These are phyloP conservation scores for Cytospora piceicola DNA, from an alignment of 2,329 filamentous ascomycete species.

Conservation along the genomic window DNA sequence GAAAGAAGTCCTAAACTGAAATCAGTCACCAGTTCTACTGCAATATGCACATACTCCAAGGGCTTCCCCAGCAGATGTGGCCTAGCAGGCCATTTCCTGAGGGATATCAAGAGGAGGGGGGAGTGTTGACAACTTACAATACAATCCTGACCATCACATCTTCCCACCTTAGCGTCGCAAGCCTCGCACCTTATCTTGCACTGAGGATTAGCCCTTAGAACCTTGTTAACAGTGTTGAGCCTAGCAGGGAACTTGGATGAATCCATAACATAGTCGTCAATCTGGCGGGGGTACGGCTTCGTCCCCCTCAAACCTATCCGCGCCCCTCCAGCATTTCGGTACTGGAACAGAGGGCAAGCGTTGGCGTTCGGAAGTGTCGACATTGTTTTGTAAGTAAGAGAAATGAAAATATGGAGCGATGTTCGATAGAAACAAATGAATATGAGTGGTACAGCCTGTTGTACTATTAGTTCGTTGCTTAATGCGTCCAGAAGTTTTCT, in stretches of 20 bases:
- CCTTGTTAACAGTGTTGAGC: background rate
- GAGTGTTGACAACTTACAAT: background rate
- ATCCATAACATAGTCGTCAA: constrained; percentile 8
- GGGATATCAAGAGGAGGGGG: background rate
- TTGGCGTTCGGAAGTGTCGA: background rate
- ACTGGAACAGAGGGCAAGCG: background rate
- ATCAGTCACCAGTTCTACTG: background rate
- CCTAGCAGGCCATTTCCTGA: too few species aligned
- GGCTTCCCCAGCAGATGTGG: too few species aligned
- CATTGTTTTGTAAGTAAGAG: background rate
- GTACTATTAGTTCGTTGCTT: background rate
- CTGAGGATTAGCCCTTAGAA: background rate
- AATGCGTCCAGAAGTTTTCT: background rate
- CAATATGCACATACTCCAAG: background rate
- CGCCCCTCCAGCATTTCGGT: background rate
- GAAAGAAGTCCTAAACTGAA: background rate
- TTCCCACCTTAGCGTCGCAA: background rate
- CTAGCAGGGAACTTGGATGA: background rate
- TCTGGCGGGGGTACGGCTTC: background rate
- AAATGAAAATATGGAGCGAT: background rate
- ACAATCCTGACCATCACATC: background rate
- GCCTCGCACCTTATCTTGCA: background rate
- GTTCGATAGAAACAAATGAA: background rate
- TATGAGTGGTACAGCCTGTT: background rate
- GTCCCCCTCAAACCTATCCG: background rate